Evolutionary conservation across 441 rosid species (phyloP), one percentile per base, ranked within the genome.

Genomic region (Jatropha podagrica): DNA sequence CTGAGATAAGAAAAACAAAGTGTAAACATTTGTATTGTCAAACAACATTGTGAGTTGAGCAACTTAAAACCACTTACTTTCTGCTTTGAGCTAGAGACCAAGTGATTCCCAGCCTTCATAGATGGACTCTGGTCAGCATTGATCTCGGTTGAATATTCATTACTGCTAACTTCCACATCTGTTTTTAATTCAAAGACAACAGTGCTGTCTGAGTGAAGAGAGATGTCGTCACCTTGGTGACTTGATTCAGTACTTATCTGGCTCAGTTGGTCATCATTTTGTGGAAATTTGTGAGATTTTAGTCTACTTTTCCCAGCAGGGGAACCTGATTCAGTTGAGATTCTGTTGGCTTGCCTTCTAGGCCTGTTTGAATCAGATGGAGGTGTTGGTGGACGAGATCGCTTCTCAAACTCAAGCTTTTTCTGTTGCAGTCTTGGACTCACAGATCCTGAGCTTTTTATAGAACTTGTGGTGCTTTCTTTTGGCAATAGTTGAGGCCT

Each of bases 341-440:
- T 81, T 77, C 82, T 65, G 81, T 74, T 86, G 77, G 81, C 73
- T 77, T 83, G 91, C 76, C 84, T 85, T 84, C 87, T 86, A 67
- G 88, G 79, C 83, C 83, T 90, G 75, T 69, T 87, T 59, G 87
- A 72, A 81, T 89, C 93, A 80, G 92, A 81, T 58, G 90, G 89
- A 80, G 89, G 87, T n/a, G 92, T 85, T 66, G 96, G 97, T 44
- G 99, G 92, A 48, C 94, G 87, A 69, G 92, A 89, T 73, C 74
- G 84, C 83, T 80, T 89, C 68, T 92, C 95, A 60, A 79, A 58
- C 80, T 90, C 96, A 55, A 78, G 80, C 82, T 88, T 93, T 83
- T 77, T 84, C 83, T 86, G 96, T 81, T 85, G 93, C 81, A 90
- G 74, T 81, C 94, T 88, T 56, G 91, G 94, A 88, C 93, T 91